Base-by-base conservation (phyloP, 345 rosid species). In the Capsella bursapastoris region DNA sequence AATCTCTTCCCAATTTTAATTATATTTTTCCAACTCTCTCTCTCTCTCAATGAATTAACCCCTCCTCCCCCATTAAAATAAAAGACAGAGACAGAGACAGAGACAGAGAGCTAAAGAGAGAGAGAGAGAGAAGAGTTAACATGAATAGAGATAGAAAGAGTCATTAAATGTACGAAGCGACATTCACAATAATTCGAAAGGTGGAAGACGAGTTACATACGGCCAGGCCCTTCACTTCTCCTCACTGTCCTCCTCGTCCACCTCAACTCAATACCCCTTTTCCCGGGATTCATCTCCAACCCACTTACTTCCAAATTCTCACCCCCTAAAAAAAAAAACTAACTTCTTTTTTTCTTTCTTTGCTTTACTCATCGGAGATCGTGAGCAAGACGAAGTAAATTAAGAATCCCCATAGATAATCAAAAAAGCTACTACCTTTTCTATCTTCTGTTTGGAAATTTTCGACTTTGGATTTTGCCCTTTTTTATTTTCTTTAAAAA, bases 151-250 rank as follows among this genome's bases (percentile, higher is more conserved):
- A 18, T 53, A 12, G 41, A 35, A 16, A 58, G 71, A 70, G 76
- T 49, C 67, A 77, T 77, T 64, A 77, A 77, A 70, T 70, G 67
- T 57, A 77, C 3, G 76, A 77, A 64, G 75, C 75, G 80, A 77
- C 80, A 77, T 61, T 57, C 82, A 52, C 80, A 72, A 79, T 59
- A 78, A 72, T 77, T 77, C 80, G 67, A 27, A 66, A 60, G 74
- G 75, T 47, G 64, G 70, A 78, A 68, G 93, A 84, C 90, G 84
- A 76, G 18, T 13, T 66, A 83, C 85, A 81, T 86, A 73, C 82
- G 28, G 82, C 88, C 90, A 51, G 29, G 25, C 2, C 37, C 31
- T 11, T 62, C 70, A 45, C 41, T 14, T 4, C 50, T 5, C 7
- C 8, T 14, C 13, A 11, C 25, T 67, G 44, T 79, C 37, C 37